These are phyloP conservation scores for Penicillium oxalicum DNA, from an alignment of 2,329 filamentous ascomycete species.

Conservation along the genomic window DNA sequence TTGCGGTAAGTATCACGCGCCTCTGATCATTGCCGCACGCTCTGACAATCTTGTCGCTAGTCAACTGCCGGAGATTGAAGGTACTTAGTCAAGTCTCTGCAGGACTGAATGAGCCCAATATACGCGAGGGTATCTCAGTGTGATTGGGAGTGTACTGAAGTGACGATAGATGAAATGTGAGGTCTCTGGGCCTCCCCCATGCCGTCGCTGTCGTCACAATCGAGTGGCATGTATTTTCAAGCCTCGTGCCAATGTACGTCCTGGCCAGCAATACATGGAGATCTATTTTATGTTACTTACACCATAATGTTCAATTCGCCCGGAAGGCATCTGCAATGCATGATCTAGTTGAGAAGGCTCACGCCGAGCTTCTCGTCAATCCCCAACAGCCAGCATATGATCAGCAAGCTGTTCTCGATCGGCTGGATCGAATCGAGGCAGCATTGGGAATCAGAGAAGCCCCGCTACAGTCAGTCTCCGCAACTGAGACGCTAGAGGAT, in stretches of 20 bases:
- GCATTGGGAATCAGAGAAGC: conserved; percentile 18
- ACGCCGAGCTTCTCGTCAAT: conserved; percentile 2
- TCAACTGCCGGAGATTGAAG: conserved; percentile 29
- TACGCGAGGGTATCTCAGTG: no score
- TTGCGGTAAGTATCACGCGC: conserved; percentile 19
- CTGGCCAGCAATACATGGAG: neutral
- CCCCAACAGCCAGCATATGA: conserved; percentile 7
- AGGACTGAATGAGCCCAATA: no score
- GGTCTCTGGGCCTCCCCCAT: conserved; percentile 24
- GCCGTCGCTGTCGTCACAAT: conserved; percentile 24
- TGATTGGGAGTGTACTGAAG: no score
- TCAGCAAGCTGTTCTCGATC: conserved; percentile 19
- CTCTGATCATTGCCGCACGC: neutral
- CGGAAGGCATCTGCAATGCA: conserved; percentile 23
- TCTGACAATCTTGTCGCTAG: conserved; percentile 12
- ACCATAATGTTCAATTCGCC: neutral
- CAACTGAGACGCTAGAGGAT: conserved; percentile 10
- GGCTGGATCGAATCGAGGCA: conserved; percentile 22
- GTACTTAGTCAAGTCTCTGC: conserved; percentile 3
- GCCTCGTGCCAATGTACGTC: conserved; percentile 26
- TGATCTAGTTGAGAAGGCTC: conserved; percentile 12
- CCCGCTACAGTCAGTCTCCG: neutral
- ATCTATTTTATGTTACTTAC: neutral
- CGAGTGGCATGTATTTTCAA: conserved; percentile 23
- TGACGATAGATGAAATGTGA: conserved; percentile 27